Evolutionary conservation across 1,139 yeast species (phyloP), one percentile per base, ranked within the genome.

Genomic region (Magnusiomyces clavatus): DNA sequence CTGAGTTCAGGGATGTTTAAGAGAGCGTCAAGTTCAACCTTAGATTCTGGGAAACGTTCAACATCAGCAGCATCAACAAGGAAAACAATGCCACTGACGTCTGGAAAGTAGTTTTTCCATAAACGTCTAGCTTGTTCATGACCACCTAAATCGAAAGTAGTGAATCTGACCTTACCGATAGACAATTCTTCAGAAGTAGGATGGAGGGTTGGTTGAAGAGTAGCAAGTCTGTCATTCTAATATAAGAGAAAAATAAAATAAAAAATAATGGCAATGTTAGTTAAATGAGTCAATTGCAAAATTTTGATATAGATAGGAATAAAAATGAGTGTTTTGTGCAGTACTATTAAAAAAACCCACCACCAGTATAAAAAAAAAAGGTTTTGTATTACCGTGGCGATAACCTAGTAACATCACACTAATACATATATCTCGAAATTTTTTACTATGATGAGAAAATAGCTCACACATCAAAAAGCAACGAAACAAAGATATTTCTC

Each of bases 71-170:
- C 95, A 69, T 92, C 99, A 43, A 92, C 97, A 57, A 94, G 77
- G 72, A 87, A 94, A 34, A 92, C 97, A 63, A 92, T 92, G 51
- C 97, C 98, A 70, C 89, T 86, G 53, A 92, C 98, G 72, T 92
- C 98, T 52, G 98, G 99, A 83, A 94, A 92, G 71, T 92, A 92
- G 70, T 92, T 97, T 70, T 89, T 90, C 99, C 99, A 92, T 67
- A 92, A 82, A 74, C 98, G 88, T 75, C 99, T 90, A 48, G 98
- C 98, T 73, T 90, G 97, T 69, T 81, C 84, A 76, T 92, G 98
- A 44, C 99, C 99, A 70, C 99, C 99, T 64, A 92, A 78, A 71
- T 92, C 99, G 64, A 92, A 92, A 43, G 98, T 94, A 56, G 99
- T 92, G 78, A 92, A 92, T 70, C 92, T 85, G 58, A 92, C 95